These are phyloP conservation scores for Calonectria hawksworthii DNA, from an alignment of 2,329 filamentous ascomycete genomes.

Conservation along the genomic window DNA sequence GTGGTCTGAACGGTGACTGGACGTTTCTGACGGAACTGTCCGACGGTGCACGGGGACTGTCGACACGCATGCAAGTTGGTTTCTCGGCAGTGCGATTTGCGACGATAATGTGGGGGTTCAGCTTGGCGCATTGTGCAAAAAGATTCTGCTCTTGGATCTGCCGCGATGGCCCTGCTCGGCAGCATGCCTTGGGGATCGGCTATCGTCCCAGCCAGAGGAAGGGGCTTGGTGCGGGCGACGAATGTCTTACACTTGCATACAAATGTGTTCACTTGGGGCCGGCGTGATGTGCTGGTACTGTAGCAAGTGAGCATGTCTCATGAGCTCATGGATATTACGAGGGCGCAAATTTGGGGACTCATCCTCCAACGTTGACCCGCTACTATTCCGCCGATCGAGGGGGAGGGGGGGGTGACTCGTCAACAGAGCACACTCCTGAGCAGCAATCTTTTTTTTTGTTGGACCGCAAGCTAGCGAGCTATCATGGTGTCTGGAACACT, in stretches of 20 bases:
- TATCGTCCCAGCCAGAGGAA: constrained; percentile 10
- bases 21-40: constrained; percentile 2
- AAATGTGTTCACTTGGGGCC: neutral
- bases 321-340: constrained; percentile 1
- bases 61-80: neutral
- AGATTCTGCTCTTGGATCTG: constrained; percentile 14
- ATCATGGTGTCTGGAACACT: constrained; percentile 11
- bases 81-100: constrained; percentile 27
- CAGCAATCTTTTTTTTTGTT: neutral
- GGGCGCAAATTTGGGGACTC: neutral
- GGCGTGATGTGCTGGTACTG: neutral
- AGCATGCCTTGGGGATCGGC: neutral
- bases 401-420: neutral
- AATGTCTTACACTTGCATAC: neutral
- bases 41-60: neutral
- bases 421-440: neutral
- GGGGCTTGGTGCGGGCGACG: neutral
- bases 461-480: neutral
- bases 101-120: constrained; percentile 31
- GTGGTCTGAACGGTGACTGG: constrained; percentile 21
- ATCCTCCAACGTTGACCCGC: neutral
- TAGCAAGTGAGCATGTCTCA: neutral
- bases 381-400: neutral
- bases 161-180: neutral
- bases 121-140: constrained; percentile 6